Base-by-base conservation (phyloP, 2,329 filamentous ascomycete genomes). In the Coleophoma cylindrospora region DNA sequence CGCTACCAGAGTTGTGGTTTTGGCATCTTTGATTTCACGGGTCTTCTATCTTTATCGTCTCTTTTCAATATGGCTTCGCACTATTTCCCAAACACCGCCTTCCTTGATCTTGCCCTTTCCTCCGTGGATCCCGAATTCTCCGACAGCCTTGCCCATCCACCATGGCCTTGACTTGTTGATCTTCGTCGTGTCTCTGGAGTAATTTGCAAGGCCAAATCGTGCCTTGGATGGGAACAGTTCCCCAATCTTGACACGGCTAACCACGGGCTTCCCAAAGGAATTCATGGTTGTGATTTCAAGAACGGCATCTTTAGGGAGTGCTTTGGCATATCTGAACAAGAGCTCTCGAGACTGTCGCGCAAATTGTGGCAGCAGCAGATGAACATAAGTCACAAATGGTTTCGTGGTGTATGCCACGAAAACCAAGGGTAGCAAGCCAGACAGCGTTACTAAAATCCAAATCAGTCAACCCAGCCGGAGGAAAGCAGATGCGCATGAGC, bases 331-430 rank as follows among this genome's bases (percentile, higher is more conserved):
- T 32, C 75, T 74, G 51, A 75, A 68, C 19, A 87, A 70, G 45
- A 75, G 67, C 27, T 76, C 69, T 34, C 76, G 77, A 1, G 84
- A 86, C 37, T 74, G 67, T 41, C 86, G 80, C 14, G 86, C 87
- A 57, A 77, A 79, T 1, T 73, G 65, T 0, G 89, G 89, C 2
- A 91, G 73, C 19, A 79, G 77, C 45, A 94, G 70, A 66, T 87
- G 81, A 52, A 94, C 75, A 61, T 84, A 83, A 38, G 83, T 82
- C 8, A 92, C 87, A 61, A 87, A 88, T 3, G 89, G 86, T 0
- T 80, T 74, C 2, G 84, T 82, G 43, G 78, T 77, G 64, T 83
- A 86, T 34, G 77, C 73, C 19, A 89, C 74, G 60, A 84, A 80
- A 34, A 81, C 50, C 59, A 90, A 70, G 3, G 89, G 89, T 9